phyloP scores from a whole-genome alignment of 2,329 filamentous ascomycete genomes.

The Neoarthrinium moseri region DNA sequence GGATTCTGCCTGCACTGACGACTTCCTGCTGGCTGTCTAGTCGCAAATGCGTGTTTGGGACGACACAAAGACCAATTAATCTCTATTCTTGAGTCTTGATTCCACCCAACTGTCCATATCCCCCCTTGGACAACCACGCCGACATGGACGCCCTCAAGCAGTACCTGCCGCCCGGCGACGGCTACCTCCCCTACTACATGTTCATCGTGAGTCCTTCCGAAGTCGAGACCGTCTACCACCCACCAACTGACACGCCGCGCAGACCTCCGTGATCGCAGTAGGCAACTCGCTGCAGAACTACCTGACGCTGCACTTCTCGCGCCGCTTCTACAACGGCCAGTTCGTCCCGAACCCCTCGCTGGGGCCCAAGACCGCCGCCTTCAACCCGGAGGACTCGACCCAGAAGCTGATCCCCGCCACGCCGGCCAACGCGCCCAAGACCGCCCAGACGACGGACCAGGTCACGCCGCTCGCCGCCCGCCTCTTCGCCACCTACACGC shows the following conservation, averaged over 20 bases:
- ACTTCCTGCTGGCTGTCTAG: no score
- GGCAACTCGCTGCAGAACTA: slow-evolving; percentile 87
- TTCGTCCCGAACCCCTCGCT: slow-evolving; percentile 52
- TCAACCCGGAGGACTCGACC: slow-evolving; percentile 51
- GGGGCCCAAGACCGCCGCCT: slow-evolving; percentile 35
- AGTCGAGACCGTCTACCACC: neutral
- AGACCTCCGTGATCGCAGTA: slow-evolving; percentile 82
- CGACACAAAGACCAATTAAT: no score
- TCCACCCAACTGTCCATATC: neutral
- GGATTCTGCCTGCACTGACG: neutral
- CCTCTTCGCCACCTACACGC: slow-evolving; percentile 86
- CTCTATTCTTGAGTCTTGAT: neutral
- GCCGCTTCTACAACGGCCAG: slow-evolving; percentile 77
- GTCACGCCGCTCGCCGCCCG: slow-evolving; percentile 75
- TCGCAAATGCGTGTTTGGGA: no score
- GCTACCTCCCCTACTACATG: slow-evolving; percentile 59
- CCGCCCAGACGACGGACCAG: slow-evolving; percentile 49
- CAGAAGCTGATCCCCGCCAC: slow-evolving; percentile 49
- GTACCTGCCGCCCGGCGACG: slow-evolving; percentile 46
- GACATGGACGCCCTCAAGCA: slow-evolving; percentile 45
- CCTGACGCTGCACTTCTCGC: slow-evolving; percentile 74
- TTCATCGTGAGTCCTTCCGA: slow-evolving; percentile 42
- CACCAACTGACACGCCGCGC: slow-evolving; percentile 6
- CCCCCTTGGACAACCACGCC: neutral
- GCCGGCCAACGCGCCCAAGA: slow-evolving; percentile 41